Evolutionary conservation across 225 moss, liverwort and hornwort species (phyloP), one percentile per base, ranked within the genome.

Genomic region (Neckera pumila): DNA sequence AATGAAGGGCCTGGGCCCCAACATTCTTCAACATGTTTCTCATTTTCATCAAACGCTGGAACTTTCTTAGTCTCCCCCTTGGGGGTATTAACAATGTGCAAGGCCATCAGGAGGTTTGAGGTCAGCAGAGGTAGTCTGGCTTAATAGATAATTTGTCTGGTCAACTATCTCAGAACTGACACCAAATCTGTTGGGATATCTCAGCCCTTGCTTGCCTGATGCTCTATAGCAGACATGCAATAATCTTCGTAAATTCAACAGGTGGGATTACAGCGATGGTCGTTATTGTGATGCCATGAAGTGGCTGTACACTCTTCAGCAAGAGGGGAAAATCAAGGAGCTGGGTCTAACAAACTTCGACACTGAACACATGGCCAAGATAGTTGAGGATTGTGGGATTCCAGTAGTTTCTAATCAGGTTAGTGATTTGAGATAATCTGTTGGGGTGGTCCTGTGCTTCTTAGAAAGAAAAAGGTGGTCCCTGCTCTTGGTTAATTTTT

Each of bases 281-380:
- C 90, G 85, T 69, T 93, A 89, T 75, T 88, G 82, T 84, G 94
- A 93, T 90, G 88, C 93, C 79, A 92, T 94, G 89, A 94, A 94
- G 85, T 94, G 88, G 93, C 74, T 94, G 30, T 77, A 87, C 71
- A 87, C 87, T 76, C 93, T 94, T 82, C 90, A 92, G 42, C 88
- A 75, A 80, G 92, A 93, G 83, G 92, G 93, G 11, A 94, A 94
- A 89, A 93, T 94, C 71, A 93, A 92, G 92, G 93, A 94, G 61
- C 85, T 94, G 82, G 94, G 93, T 53, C 76, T 94, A 59, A 94
- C 94, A 71, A 94, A 94, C 83, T 94, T 94, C 25, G 93, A 94
- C 89, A 93, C 94, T 76, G 90, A 93, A 60, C 93, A 93, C 70
- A 94, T 93, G 94, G 89, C 88, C 65, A 93, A 88, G 74, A 67